phyloP scores from a whole-genome alignment of 306 rosid species.

The Trichosanthes cucumerina region DNA sequence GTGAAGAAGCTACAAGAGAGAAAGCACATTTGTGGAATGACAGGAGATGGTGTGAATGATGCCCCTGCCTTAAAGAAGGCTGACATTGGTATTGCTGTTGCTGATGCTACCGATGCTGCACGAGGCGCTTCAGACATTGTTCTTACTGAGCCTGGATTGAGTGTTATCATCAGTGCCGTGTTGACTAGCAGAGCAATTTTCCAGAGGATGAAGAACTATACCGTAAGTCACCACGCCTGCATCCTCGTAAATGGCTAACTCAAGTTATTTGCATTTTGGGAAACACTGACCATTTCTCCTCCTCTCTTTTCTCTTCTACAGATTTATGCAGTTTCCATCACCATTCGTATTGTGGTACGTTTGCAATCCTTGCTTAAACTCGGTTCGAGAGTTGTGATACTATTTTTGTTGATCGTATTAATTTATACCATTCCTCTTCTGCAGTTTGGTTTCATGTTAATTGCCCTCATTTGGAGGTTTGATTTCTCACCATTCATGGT shows the following conservation, averaged over 20 bases:
- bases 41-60: constrained; percentile 98
- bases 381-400: background rate
- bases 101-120: constrained; percentile 99
- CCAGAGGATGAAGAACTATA: constrained; percentile 98
- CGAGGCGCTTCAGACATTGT: constrained; percentile 95
- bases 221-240: constrained; percentile 36
- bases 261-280: background rate
- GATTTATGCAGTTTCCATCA: constrained; percentile 98
- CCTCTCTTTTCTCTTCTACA: constrained; percentile 18
- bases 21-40: constrained; percentile 98
- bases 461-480: constrained; percentile 89
- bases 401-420: background rate
- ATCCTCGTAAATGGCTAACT: background rate
- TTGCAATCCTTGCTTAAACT: background rate
- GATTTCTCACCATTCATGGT: constrained; percentile 99
- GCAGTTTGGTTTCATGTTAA: constrained; percentile 97
- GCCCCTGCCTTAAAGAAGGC: constrained; percentile 99
- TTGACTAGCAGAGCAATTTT: constrained; percentile 91
- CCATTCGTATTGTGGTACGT: constrained; percentile 98
- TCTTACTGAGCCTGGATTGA: constrained; percentile 93
- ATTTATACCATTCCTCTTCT: constrained; percentile 10
- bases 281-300: background rate
- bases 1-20: constrained; percentile 93
- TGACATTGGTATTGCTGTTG: constrained; percentile 96
- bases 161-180: constrained; percentile 97